A percentile compares a stretch with the other conserved stretches of the same genome.
Evolutionary conservation across 2,329 filamentous ascomycete genomes (phyloP).

Genomic region (Arthrinium puccinioides): DNA sequence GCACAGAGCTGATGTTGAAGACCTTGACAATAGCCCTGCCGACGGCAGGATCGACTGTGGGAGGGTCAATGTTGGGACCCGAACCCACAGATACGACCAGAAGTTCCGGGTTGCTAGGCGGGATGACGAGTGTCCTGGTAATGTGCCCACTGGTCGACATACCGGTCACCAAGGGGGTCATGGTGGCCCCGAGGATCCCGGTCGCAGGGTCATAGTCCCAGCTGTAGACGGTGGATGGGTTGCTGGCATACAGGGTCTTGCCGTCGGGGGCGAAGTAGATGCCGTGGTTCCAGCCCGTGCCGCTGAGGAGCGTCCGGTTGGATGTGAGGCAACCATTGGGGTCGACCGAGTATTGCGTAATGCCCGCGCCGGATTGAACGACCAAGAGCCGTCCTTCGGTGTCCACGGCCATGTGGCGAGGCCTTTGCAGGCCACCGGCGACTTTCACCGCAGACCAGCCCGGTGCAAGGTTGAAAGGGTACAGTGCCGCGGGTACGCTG

Average conservation of each 20-base stretch:
- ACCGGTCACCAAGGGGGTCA: slow-evolving; percentile 39
- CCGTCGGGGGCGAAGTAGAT: slow-evolving; percentile 28
- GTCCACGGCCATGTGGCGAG: slow-evolving; percentile 18
- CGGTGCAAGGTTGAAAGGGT: slow-evolving; percentile 15
- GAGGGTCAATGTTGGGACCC: slow-evolving; percentile 44
- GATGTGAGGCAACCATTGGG: slow-evolving; percentile 15
- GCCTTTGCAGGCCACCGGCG: slow-evolving; percentile 12
- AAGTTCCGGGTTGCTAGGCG: slow-evolving; percentile 37
- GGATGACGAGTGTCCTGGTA: slow-evolving; percentile 49
- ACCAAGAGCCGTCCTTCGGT: slow-evolving; percentile 17
- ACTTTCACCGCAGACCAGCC: slow-evolving; percentile 21
- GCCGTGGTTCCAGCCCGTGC: slow-evolving; percentile 31
- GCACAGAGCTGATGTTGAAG: slow-evolving; percentile 16
- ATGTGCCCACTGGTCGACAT: slow-evolving; percentile 47
- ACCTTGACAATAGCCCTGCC: slow-evolving; percentile 52
- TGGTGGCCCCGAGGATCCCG: slow-evolving; percentile 26
- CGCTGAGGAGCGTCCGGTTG: slow-evolving; percentile 11
- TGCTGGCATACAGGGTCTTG: slow-evolving; percentile 34
- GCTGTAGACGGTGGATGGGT: slow-evolving; percentile 37
- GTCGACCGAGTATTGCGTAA: slow-evolving; percentile 19
- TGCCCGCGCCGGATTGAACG: slow-evolving; percentile 14
- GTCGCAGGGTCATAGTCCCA: slow-evolving; percentile 47
- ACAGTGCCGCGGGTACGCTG: slow-evolving; percentile 14
- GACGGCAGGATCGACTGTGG: slow-evolving; percentile 33
- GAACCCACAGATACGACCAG: slow-evolving; percentile 52